Evolutionary conservation across 306 rosid genomes (phyloP), one percentile per base, ranked within the genome.

Genomic region (Mucuna pruriens): DNA sequence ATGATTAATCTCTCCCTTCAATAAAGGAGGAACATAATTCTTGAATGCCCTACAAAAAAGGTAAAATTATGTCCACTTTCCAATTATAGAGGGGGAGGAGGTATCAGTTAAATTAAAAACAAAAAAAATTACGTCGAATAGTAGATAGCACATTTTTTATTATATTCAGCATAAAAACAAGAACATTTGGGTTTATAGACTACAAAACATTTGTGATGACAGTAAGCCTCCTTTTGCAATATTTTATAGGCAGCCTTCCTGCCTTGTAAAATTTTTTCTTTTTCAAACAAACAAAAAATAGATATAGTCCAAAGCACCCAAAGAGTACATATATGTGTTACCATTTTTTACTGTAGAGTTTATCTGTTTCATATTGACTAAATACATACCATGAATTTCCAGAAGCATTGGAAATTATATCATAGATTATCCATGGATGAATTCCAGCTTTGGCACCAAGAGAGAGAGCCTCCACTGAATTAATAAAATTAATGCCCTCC

Each of bases 391-490:
- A 95, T 62, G 99, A 95, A 85, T 86, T 95, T 80, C 99, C 99
- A 58, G 99, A 97, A 25, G 97, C 97, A 79, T 95, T 93, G 75
- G 99, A 95, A 85, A 95, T 93, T 75, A 95, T 95, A 83, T 89
- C 92, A 75, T 88, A 90, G 82, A 95, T 88, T 57, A 93, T 95
- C 90, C 90, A 86, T 1, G 99, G 99, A 87, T 95, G 99, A 70
- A 93, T 83, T 74, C 94, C 97, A 76, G 90, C 91, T 86, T 91
- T 93, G 39, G 81, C 77, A 48, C 97, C 97, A 82, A 95, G 95
- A 81, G 90, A 90, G 74, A 95, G 84, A 49, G 97, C 99, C 91
- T 95, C 99, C 92, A 91, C 77, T 34, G 99, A 82, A 85, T 97
- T 88, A 84, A 91, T 89, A 78, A 88, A 75, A 80, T 95, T 97